These are phyloP conservation scores for Calonectria pteridis DNA, from an alignment of 2,329 filamentous ascomycete genomes.

Conservation along the genomic window DNA sequence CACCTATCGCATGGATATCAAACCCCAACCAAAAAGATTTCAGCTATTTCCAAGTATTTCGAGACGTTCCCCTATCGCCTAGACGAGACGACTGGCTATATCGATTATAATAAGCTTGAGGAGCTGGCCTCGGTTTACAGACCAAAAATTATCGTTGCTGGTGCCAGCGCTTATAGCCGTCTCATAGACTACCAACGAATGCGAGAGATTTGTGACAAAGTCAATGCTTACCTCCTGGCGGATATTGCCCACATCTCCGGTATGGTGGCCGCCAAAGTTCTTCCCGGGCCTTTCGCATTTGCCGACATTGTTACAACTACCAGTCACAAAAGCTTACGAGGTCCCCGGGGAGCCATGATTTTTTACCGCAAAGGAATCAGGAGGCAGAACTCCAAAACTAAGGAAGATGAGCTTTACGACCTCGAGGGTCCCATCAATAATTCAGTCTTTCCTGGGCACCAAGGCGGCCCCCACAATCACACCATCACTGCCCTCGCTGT, in stretches of 20 bases:
- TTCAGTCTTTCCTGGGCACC: conserved; percentile 97
- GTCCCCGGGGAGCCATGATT: conserved; percentile 96
- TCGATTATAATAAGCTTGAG: conserved; percentile 94
- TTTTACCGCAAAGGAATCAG: conserved; percentile 97
- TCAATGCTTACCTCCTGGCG: conserved; percentile 91
- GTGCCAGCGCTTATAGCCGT: conserved; percentile 95
- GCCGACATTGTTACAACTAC: conserved; percentile 98
- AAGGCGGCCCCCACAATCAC: conserved; percentile 98
- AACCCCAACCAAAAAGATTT: conserved; percentile 93
- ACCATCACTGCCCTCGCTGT: conserved; percentile 97
- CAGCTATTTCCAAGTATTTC: conserved; percentile 98
- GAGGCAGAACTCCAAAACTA: conserved; percentile 85
- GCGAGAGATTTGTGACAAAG: conserved; percentile 90
- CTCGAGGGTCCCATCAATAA: conserved; percentile 94
- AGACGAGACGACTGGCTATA: conserved; percentile 89
- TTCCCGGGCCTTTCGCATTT: conserved; percentile 89
- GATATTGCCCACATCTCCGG: conserved; percentile 99
- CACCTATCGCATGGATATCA: conserved; percentile 98
- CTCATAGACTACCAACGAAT: conserved; percentile 96
- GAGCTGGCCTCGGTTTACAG: conserved; percentile 89
- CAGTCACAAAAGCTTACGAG: conserved; percentile 96
- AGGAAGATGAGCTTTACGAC: conserved; percentile 87
- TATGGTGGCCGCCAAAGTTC: conserved; percentile 89
- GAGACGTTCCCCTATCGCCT: conserved; percentile 97
- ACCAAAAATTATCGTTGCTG: conserved; percentile 95